Conservation (phyloP, 805 yeast species). For the Suhomyces pyralidae region DNA sequence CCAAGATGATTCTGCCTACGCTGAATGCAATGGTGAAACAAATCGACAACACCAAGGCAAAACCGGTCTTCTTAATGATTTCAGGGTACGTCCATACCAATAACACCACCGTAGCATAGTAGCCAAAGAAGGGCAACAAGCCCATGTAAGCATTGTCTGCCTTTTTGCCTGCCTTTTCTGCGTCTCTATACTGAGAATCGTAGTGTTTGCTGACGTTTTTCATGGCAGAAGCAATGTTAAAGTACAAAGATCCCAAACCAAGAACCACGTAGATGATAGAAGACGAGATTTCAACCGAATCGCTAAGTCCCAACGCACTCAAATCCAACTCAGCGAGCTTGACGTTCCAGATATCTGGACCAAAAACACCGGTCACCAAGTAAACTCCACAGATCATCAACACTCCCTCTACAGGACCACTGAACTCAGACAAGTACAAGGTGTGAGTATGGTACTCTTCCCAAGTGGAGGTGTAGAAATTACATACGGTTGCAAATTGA, state of each 20-base stretch:
- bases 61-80: slow-evolving; percentile 41
- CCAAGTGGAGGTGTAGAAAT: slow-evolving; percentile 91
- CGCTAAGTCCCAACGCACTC: slow-evolving; percentile 27
- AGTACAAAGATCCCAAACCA: slow-evolving; percentile 54
- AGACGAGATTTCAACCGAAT: slow-evolving; percentile 32
- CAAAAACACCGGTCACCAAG: slow-evolving; percentile 61
- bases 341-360: slow-evolving; percentile 65
- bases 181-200: slow-evolving; percentile 21
- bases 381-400: slow-evolving; percentile 57
- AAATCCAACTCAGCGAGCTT: slow-evolving; percentile 41
- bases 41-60: slow-evolving; percentile 64
- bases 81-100: slow-evolving; percentile 52
- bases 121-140: slow-evolving; percentile 64
- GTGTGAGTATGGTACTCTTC: slow-evolving; percentile 91
- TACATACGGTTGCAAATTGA: slow-evolving; percentile 71
- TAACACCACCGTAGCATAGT: slow-evolving; percentile 46
- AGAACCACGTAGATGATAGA: slow-evolving; percentile 45
- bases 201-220: slow-evolving; percentile 54
- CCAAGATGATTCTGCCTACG: slow-evolving; percentile 88
- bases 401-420: slow-evolving; percentile 96
- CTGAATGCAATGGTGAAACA: slow-evolving; percentile 76
- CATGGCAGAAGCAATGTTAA: slow-evolving; percentile 68
- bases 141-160: slow-evolving; percentile 50
- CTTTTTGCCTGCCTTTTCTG: slow-evolving; percentile 25
- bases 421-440: slow-evolving; percentile 69